Evolutionary conservation across 1,284 basidiomycete genomes (phyloP).

Genomic region (Microbotryum silenes-acaulis): DNA sequence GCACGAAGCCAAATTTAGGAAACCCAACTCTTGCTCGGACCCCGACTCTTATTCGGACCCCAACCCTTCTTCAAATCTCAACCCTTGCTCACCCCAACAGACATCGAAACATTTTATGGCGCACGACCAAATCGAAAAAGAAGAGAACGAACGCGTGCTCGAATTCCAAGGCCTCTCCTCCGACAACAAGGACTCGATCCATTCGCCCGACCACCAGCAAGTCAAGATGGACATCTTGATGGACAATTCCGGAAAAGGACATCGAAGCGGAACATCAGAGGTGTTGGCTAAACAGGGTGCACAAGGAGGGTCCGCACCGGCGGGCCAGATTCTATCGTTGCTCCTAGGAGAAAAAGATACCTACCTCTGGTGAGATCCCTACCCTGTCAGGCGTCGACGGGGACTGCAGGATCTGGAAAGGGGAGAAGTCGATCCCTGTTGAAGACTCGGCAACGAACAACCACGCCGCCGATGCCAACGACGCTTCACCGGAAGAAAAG

Average conservation of each 20-base stretch:
- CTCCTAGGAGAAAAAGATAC: too few relatives aligned
- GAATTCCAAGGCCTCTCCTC: constrained; percentile 42
- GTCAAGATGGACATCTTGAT: constrained; percentile 24
- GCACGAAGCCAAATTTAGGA: too few relatives aligned
- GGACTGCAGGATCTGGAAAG: too few relatives aligned
- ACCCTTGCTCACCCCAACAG: constrained; percentile 37
- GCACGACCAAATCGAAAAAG: constrained; percentile 76
- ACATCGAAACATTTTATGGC: constrained; percentile 70
- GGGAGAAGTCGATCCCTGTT: background rate
- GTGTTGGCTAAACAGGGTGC: too few relatives aligned
- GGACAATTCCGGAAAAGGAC: constrained; percentile 17
- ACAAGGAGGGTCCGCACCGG: background rate
- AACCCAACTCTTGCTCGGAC: constrained; percentile 15
- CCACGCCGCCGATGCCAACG: too few relatives aligned
- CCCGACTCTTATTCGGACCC: constrained; percentile 37
- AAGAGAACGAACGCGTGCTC: constrained; percentile 58
- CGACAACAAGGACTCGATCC: constrained; percentile 3
- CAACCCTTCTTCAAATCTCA: constrained; percentile 31
- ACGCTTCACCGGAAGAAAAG: constrained; percentile 13
- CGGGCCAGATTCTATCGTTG: too few relatives aligned
- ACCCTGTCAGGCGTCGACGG: too few relatives aligned
- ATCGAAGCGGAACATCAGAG: constrained; percentile 4
- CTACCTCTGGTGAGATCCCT: too few relatives aligned
- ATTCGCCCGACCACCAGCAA: constrained; percentile 13
- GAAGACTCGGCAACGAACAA: background rate